Percentiles rank a stretch among this genome's conserved stretches.
These are phyloP conservation scores for Endotrypanum monterogeii DNA, from an alignment of 208 protist genomes.

Conservation along the genomic window DNA sequence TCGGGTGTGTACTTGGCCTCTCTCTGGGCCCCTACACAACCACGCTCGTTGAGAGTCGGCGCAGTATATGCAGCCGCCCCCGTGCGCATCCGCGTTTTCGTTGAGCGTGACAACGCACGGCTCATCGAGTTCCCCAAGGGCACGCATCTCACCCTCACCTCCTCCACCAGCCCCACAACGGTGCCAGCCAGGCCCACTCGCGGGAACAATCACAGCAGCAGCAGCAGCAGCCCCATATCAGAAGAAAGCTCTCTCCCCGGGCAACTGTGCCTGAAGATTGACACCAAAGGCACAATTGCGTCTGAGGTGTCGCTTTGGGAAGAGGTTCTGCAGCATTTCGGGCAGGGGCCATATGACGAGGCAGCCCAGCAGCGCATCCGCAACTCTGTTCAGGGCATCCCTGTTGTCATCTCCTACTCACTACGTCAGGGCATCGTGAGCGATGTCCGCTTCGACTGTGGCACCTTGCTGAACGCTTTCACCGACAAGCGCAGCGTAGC, in stretches of 20 bases:
- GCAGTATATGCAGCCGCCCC: conserved; percentile 53
- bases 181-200: background rate
- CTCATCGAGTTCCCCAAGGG: conserved; percentile 57
- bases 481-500: background rate
- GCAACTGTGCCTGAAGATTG: conserved; percentile 72
- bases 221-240: background rate
- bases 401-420: conserved; percentile 67
- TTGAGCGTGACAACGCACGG: conserved; percentile 54
- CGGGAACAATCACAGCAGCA: conserved; percentile 3
- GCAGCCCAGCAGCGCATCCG: conserved; percentile 65
- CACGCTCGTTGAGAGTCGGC: conserved; percentile 37
- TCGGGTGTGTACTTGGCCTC: conserved; percentile 74
- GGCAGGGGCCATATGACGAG: conserved; percentile 72
- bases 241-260: conserved; percentile 25
- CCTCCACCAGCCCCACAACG: conserved; percentile 2
- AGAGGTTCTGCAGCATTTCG: conserved; percentile 85
- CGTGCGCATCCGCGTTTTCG: conserved; percentile 63
- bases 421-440: conserved; percentile 75
- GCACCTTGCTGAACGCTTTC: conserved; percentile 1
- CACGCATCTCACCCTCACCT: conserved; percentile 9
- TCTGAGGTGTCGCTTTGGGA: conserved; percentile 81
- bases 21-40: conserved; percentile 43
- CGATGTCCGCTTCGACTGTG: conserved; percentile 59
- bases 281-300: conserved; percentile 88
- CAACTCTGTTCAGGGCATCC: conserved; percentile 64